Conservation (phyloP, 768 basidiomycete species). For the Boletus rubropictus region DNA sequence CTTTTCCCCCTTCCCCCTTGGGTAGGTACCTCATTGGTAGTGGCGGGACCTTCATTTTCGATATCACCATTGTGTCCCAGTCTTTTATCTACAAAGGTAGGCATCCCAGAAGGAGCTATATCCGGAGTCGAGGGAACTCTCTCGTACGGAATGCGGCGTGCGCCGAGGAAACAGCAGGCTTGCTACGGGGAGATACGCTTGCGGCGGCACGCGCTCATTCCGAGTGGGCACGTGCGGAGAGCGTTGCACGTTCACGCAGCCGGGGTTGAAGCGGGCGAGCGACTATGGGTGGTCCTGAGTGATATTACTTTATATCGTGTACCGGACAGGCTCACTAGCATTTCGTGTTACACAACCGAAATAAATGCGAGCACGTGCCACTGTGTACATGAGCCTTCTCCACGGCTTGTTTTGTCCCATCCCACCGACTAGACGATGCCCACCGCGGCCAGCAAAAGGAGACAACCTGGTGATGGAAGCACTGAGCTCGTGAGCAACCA, state of each 20-base stretch:
- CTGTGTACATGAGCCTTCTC: not conserved
- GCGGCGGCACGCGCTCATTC: constrained; percentile 25
- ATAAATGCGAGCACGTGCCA: constrained; percentile 15
- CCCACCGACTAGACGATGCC: constrained; percentile 16
- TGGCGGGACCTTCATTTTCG: constrained; percentile 89
- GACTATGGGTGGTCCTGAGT: not conserved
- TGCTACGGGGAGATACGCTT: constrained; percentile 41
- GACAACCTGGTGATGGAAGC: constrained; percentile 4
- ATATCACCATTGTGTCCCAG: constrained; percentile 86
- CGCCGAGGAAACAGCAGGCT: constrained; percentile 46
- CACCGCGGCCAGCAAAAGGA: constrained; percentile 16
- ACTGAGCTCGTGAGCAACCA: constrained; percentile 17
- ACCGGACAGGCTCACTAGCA: not conserved
- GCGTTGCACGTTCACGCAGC: constrained; percentile 31
- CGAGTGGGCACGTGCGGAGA: constrained; percentile 20
- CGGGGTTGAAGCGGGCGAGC: constrained; percentile 29
- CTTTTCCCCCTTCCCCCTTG: not conserved
- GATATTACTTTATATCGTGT: constrained; percentile 1
- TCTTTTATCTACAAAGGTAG: constrained; percentile 67
- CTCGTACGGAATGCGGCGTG: constrained; percentile 23
- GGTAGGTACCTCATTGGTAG: constrained; percentile 83
- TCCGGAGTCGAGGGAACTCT: constrained; percentile 26
- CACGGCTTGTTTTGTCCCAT: not conserved
- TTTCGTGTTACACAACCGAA: not conserved
- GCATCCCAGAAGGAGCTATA: constrained; percentile 30